Conservation (phyloP, 192 early-diverging fungal genomes). For the Allomyces macrogynus region DNA sequence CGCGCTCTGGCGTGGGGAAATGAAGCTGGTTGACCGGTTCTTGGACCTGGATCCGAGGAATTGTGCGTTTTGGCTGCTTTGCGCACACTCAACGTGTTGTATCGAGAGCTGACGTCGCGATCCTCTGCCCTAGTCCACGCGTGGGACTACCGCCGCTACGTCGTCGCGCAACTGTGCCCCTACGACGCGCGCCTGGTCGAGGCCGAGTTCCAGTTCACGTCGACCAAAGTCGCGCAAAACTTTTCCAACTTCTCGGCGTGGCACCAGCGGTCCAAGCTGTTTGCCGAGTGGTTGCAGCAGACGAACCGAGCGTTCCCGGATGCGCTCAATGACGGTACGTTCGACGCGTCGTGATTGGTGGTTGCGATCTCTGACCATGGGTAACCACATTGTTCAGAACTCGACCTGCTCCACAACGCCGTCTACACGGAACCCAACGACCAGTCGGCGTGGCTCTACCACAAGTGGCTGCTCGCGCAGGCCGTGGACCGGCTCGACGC, state of each 20-base stretch:
- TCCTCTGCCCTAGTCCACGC: slow-evolving; percentile 51
- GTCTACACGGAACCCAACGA: slow-evolving; percentile 93
- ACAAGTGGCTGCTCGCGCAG: slow-evolving; percentile 69
- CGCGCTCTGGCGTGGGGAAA: slow-evolving; percentile 60
- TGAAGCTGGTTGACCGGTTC: slow-evolving; percentile 54
- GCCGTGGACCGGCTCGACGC: slow-evolving; percentile 9
- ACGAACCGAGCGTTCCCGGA: slow-evolving; percentile 3
- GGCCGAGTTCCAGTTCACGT: slow-evolving; percentile 73
- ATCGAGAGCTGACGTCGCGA: background rate
- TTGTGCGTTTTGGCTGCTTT: slow-evolving; percentile 29
- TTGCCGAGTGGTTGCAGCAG: slow-evolving; percentile 13
- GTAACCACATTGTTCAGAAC: slow-evolving; percentile 27
- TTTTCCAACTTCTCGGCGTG: slow-evolving; percentile 98
- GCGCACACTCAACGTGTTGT: background rate
- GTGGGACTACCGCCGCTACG: slow-evolving; percentile 89
- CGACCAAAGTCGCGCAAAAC: slow-evolving; percentile 69
- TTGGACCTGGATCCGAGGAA: slow-evolving; percentile 78
- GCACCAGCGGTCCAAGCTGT: slow-evolving; percentile 78
- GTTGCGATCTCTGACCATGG: background rate
- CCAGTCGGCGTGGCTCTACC: slow-evolving; percentile 94
- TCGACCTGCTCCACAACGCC: slow-evolving; percentile 69
- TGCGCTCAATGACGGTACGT: slow-evolving; percentile 2
- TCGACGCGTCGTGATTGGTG: slow-evolving; percentile 12
- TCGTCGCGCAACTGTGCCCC: slow-evolving; percentile 30
- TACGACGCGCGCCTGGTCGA: slow-evolving; percentile 10